phyloP scores from a whole-genome alignment of 2,329 filamentous ascomycete species.

The Sordariomycetes sp. region DNA sequence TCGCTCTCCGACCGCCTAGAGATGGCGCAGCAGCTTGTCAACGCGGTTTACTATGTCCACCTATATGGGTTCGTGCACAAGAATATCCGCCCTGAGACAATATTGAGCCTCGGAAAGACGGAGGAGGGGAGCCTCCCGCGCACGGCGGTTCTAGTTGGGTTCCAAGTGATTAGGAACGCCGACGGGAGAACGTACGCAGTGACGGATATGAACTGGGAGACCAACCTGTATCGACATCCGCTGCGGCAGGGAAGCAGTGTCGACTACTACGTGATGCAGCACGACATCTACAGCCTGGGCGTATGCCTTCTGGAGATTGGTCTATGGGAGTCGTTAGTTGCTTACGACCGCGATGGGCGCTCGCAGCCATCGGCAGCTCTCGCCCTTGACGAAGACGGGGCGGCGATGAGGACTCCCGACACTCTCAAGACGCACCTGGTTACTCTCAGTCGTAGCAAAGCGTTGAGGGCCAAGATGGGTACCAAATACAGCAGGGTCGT shows the following conservation, averaged over 20 bases:
- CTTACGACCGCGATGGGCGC: slow-evolving; percentile 14
- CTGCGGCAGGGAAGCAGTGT: slow-evolving; percentile 28
- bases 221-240: slow-evolving; percentile 38
- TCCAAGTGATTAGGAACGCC: slow-evolving; percentile 10
- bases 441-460: slow-evolving; percentile 22
- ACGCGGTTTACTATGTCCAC: slow-evolving; percentile 25
- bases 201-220: slow-evolving; percentile 4
- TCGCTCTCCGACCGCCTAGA: slow-evolving; percentile 18
- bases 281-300: slow-evolving; percentile 43
- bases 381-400: not conserved
- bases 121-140: not conserved
- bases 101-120: not conserved
- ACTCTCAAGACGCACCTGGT: slow-evolving; percentile 4
- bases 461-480: slow-evolving; percentile 23
- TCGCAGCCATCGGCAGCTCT: not conserved
- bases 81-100: slow-evolving; percentile 18
- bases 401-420: not conserved
- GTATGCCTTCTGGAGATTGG: slow-evolving; percentile 39
- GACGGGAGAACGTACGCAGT: slow-evolving; percentile 6
- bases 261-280: slow-evolving; percentile 31
- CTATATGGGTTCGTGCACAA: slow-evolving; percentile 35
- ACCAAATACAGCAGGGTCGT: slow-evolving; percentile 27
- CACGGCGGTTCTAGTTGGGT: slow-evolving; percentile 8
- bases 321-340: slow-evolving; percentile 24
- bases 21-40: slow-evolving; percentile 7